Evolutionary conservation across 2,329 filamentous ascomycete species (phyloP).

Genomic region (Xylaria sp.): DNA sequence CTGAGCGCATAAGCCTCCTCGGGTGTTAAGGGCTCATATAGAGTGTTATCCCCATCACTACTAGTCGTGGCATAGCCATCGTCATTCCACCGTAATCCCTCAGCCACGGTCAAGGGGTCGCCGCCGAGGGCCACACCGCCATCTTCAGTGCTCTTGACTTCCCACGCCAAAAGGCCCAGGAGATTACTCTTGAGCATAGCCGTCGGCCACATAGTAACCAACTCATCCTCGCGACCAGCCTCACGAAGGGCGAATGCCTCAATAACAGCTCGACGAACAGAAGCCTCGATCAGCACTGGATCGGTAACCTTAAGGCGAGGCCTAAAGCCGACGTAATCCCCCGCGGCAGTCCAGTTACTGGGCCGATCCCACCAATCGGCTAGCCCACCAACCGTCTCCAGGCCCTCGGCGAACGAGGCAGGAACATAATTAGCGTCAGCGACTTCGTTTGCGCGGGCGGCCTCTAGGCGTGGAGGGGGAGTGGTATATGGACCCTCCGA

Average conservation of each 20-base stretch:
- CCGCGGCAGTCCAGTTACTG: conserved; percentile 57
- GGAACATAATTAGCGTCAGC: conserved; percentile 51
- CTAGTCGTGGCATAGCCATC: conserved; percentile 18
- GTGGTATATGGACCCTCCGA: conserved; percentile 17
- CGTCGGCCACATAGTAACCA: conserved; percentile 34
- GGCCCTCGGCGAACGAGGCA: conserved; percentile 50
- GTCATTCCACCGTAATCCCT: conserved; percentile 39
- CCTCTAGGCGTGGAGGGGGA: conserved; percentile 36
- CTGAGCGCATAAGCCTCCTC: conserved; percentile 51
- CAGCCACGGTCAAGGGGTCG: conserved; percentile 43
- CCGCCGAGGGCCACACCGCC: conserved; percentile 49
- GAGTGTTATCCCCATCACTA: neutral
- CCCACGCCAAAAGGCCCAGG: conserved; percentile 43
- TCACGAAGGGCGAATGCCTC: conserved; percentile 56
- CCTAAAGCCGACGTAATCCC: conserved; percentile 52
- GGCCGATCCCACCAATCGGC: conserved; percentile 59
- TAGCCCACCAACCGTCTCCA: conserved; percentile 55
- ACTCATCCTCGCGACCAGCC: conserved; percentile 33
- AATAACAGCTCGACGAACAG: conserved; percentile 56
- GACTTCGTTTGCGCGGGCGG: conserved; percentile 40
- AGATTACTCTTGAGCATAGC: conserved; percentile 43
- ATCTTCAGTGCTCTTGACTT: conserved; percentile 47
- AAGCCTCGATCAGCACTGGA: conserved; percentile 52
- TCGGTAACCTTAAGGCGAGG: conserved; percentile 49
- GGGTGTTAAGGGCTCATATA: conserved; percentile 31